phyloP scores from a whole-genome alignment of 805 yeast species.

The Myxozyma mucilagina region DNA sequence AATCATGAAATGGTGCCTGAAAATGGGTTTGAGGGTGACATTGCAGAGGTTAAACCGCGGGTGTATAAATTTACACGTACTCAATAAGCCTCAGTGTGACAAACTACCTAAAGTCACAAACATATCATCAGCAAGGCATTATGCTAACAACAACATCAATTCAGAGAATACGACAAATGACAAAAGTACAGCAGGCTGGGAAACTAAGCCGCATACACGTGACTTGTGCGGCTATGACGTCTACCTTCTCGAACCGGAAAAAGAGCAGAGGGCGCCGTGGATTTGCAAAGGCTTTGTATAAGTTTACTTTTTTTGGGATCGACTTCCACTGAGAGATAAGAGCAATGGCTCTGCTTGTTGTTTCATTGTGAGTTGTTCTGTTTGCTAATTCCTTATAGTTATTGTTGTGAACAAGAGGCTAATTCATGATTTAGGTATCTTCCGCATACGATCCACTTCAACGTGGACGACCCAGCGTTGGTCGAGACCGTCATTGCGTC shows the following conservation, averaged over 20 bases:
- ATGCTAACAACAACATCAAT: no score
- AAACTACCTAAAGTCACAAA: no score
- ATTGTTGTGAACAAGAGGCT: neutral
- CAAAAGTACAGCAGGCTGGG: no score
- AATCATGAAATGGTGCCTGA: constrained; percentile 27
- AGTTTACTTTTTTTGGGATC: neutral
- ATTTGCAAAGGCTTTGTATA: no score
- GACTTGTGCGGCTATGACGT: no score
- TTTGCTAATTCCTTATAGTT: neutral
- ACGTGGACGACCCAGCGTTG: constrained; percentile 30
- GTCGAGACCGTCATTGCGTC: constrained; percentile 17
- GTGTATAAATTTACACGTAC: constrained; percentile 14
- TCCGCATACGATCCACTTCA: constrained; percentile 34
- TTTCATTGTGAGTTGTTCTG: constrained; percentile 31
- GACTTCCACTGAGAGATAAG: neutral
- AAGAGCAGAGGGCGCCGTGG: no score
- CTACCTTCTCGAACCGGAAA: no score
- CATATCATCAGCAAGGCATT: no score
- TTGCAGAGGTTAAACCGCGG: constrained; percentile 11
- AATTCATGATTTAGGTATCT: constrained; percentile 23
- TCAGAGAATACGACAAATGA: no score
- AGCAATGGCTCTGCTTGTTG: constrained; percentile 33
- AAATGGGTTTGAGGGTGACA: constrained; percentile 18
- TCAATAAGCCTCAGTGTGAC: neutral
- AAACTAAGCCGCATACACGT: no score